These are phyloP conservation scores for Exophiala calicioides DNA, from an alignment of 2,329 filamentous ascomycete genomes.

Conservation along the genomic window DNA sequence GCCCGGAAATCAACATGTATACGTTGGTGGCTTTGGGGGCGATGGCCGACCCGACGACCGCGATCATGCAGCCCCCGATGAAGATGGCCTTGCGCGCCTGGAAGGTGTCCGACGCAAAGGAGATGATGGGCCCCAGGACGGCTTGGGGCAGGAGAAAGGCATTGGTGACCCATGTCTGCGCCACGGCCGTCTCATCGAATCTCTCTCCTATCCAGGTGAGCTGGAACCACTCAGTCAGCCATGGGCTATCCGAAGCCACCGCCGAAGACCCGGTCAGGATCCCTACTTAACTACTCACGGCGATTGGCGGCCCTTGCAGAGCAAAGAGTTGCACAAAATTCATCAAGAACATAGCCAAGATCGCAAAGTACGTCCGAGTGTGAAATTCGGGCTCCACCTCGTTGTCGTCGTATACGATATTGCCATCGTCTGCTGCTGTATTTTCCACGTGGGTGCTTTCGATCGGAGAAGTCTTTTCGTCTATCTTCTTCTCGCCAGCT, in stretches of 20 bases:
- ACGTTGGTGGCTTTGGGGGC: constrained; percentile 23
- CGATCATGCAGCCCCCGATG: constrained; percentile 18
- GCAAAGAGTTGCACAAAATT: constrained; percentile 25
- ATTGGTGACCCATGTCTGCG: constrained; percentile 27
- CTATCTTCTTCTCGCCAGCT: too few species aligned
- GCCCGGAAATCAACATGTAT: constrained; percentile 23
- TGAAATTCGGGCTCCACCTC: constrained; percentile 29
- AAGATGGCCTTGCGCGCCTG: constrained; percentile 27
- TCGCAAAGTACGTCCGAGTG: constrained; percentile 24
- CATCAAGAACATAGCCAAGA: constrained; percentile 26
- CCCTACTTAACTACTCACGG: too few species aligned
- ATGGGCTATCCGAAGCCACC: too few species aligned
- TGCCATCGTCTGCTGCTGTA: constrained; percentile 7
- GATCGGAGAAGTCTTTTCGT: constrained; percentile 7
- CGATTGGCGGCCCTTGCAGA: constrained; percentile 25
- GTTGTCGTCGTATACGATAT: constrained; percentile 21
- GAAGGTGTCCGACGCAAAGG: constrained; percentile 26
- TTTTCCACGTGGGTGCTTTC: constrained; percentile 19
- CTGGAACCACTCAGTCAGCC: too few species aligned
- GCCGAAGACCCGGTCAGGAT: neutral
- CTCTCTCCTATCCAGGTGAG: constrained; percentile 21
- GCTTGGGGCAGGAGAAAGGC: constrained; percentile 27
- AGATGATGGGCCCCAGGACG: constrained; percentile 26
- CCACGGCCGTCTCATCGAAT: constrained; percentile 18
- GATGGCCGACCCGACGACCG: constrained; percentile 24